These are phyloP conservation scores for Echium plantagineum DNA, from an alignment of 257 asterid genomes.

Conservation along the genomic window DNA sequence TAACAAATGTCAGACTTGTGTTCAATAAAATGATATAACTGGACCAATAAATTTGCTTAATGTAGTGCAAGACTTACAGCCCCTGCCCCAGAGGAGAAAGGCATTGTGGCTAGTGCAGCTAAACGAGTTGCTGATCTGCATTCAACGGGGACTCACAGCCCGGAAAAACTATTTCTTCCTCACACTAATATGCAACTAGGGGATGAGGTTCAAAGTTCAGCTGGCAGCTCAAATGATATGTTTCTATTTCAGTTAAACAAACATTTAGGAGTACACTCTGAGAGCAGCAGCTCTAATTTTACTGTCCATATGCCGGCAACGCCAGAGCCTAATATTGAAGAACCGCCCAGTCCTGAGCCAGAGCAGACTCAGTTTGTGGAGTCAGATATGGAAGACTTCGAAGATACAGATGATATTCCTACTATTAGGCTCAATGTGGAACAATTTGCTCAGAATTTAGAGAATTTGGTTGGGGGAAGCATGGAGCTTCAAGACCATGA, in stretches of 20 bases:
- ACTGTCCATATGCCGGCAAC: constrained; percentile 1
- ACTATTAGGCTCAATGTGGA: constrained; percentile 75
- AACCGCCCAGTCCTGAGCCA: constrained; percentile 69
- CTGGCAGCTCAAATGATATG: not conserved
- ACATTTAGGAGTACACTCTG: constrained; percentile 15
- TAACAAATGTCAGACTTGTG: too few species aligned
- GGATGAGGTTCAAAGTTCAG: constrained; percentile 1
- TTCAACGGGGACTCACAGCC: constrained; percentile 17
- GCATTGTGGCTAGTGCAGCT: constrained; percentile 40
- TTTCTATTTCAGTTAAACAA: constrained; percentile 30
- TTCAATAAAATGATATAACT: too few species aligned
- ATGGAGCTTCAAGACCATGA: constrained; percentile 51
- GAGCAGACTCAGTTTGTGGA: constrained; percentile 27
- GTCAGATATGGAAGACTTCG: constrained; percentile 55
- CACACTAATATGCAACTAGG: constrained; percentile 21
- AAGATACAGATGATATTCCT: constrained; percentile 78
- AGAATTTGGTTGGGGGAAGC: constrained; percentile 49
- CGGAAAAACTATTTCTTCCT: constrained; percentile 17
- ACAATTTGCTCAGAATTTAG: constrained; percentile 70
- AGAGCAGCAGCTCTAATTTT: constrained; percentile 34
- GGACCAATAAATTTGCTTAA: constrained; percentile 14
- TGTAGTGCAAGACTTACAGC: constrained; percentile 88
- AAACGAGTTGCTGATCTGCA: constrained; percentile 29
- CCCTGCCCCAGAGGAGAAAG: constrained; percentile 74
- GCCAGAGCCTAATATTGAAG: constrained; percentile 27